Base-by-base conservation (phyloP, 2,329 filamentous ascomycete genomes). In the Ciborinia camelliae region DNA sequence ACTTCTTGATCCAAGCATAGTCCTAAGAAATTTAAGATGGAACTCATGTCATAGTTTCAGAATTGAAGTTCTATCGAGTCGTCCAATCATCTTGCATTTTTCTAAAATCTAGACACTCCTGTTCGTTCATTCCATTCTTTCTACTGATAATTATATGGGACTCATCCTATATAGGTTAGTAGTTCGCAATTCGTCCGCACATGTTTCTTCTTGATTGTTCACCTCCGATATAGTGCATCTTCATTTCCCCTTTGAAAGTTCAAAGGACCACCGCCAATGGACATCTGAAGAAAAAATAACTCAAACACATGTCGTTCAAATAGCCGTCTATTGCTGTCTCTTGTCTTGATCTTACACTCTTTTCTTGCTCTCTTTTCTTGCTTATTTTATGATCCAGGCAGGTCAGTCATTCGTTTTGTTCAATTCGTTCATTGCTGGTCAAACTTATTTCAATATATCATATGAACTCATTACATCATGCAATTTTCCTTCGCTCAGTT, bases 171-270 rank as follows among this genome's bases (percentile, higher is more conserved):
- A 39, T 39, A 47, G n/a, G n/a, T n/a, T n/a, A n/a, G n/a, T 32
- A 63, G 50, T 48, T 26, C 12, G n/a, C 5, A 55, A 37, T 45
- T 20, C 30, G 15, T 39, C 23, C 39, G 15, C 23, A 50, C 5
- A 48, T 48, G 30, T 55, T 48, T 55, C 51, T n/a, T 39, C n/a
- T 55, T 63, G 28, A 39, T 55, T 63, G n/a, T 48, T 55, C 35
- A n/a, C n/a, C 12, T 62, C n/a, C 12, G 7, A 37, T 32, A 39
- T 55, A 41, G 23, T 14, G 26, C 10, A 18, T 35, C 32, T 50
- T 26, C 32, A 26, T 39, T 23, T 2, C 18, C 26, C 32, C 20
- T 63, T 37, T 32, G 7, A 41, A 23, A 50, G 30, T 18, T 30
- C n/a, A 18, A 32, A 48, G 9, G 26, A n/a, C 2, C 15, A 26